Conservation (phyloP, 2,329 filamentous ascomycete genomes). For the Xylaria sp. region DNA sequence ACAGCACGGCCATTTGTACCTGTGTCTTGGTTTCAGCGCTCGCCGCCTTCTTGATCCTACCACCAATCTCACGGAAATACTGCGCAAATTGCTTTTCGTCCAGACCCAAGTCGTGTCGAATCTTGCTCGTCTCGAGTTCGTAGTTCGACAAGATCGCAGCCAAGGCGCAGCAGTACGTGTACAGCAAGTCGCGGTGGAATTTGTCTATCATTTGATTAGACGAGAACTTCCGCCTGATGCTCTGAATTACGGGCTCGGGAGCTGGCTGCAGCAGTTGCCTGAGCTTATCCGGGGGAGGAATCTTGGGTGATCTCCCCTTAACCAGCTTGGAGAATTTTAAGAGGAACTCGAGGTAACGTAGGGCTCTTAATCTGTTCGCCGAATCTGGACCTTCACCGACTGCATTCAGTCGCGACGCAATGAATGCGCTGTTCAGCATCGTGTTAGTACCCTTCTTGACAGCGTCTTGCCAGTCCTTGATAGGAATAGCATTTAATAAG, state of each 20-base stretch:
- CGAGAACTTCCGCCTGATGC: slow-evolving; percentile 64
- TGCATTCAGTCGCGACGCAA: slow-evolving; percentile 56
- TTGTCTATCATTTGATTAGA: slow-evolving; percentile 60
- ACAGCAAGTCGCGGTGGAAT: slow-evolving; percentile 65
- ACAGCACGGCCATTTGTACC: slow-evolving; percentile 60
- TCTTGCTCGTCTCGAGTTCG: slow-evolving; percentile 62
- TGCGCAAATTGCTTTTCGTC: slow-evolving; percentile 65
- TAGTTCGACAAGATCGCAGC: slow-evolving; percentile 68
- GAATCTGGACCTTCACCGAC: slow-evolving; percentile 50
- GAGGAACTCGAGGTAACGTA: slow-evolving; percentile 56
- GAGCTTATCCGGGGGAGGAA: slow-evolving; percentile 60
- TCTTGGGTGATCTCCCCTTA: slow-evolving; percentile 43
- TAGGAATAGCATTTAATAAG: slow-evolving; percentile 60
- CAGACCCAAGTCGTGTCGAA: slow-evolving; percentile 66
- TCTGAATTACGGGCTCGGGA: slow-evolving; percentile 58
- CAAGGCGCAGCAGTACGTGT: slow-evolving; percentile 67
- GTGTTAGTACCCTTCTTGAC: slow-evolving; percentile 55
- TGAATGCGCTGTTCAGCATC: slow-evolving; percentile 55
- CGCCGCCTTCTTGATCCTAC: slow-evolving; percentile 55
- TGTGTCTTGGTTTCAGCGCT: slow-evolving; percentile 56
- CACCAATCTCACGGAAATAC: slow-evolving; percentile 74
- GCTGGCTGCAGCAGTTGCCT: slow-evolving; percentile 51
- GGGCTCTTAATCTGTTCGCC: slow-evolving; percentile 49
- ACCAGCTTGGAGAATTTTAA: slow-evolving; percentile 48
- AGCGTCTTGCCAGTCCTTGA: slow-evolving; percentile 69